Evolutionary conservation across 1,284 basidiomycete genomes (phyloP).

Genomic region (Crucibulum cyathiforme): DNA sequence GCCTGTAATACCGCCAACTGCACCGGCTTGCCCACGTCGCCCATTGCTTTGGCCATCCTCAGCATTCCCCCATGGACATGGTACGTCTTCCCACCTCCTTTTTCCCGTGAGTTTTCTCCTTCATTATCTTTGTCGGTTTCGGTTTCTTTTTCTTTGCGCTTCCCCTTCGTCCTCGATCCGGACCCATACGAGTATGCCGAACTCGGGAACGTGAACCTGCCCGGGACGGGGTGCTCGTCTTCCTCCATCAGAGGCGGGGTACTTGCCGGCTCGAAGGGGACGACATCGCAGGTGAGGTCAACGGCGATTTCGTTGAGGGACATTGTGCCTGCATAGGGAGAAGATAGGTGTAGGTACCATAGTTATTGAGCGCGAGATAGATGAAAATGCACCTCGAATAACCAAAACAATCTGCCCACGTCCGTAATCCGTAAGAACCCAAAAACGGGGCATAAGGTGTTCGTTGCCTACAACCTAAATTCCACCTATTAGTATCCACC

Average conservation of each 20-base stretch:
- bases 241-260: slow-evolving; percentile 36
- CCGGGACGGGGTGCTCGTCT: slow-evolving; percentile 36
- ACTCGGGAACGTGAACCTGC: slow-evolving; percentile 33
- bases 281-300: slow-evolving; percentile 78
- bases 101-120: slow-evolving; percentile 8
- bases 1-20: slow-evolving; percentile 78
- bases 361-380: no score
- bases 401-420: slow-evolving; percentile 77
- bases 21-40: slow-evolving; percentile 75
- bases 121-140: slow-evolving; percentile 8
- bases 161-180: no score
- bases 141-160: slow-evolving; percentile 13
- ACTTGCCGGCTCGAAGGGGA: slow-evolving; percentile 64
- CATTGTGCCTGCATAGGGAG: slow-evolving; percentile 65
- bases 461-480: slow-evolving; percentile 56
- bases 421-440: slow-evolving; percentile 79
- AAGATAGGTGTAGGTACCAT: no score
- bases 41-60: slow-evolving; percentile 80
- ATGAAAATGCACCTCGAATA: slow-evolving; percentile 48
- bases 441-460: slow-evolving; percentile 78
- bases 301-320: slow-evolving; percentile 84
- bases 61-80: slow-evolving; percentile 82
- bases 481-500: no score
- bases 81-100: slow-evolving; percentile 37
- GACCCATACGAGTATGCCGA: no score